Base-by-base conservation (phyloP, 176 grass and related monocot species). In the Phyllostachys edulis region DNA sequence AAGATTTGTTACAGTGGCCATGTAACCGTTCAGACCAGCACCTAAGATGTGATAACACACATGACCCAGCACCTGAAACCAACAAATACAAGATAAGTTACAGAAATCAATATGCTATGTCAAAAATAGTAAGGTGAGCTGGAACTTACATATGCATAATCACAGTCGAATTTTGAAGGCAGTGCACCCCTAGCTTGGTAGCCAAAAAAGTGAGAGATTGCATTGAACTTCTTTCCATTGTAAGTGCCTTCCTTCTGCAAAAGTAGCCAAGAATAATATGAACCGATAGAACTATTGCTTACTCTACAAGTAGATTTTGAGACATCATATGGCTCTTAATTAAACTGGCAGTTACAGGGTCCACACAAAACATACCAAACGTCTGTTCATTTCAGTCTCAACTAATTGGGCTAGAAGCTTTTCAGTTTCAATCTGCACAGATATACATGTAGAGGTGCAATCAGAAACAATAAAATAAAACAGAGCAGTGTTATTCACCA, bases 161-260 rank as follows among this genome's bases (percentile, higher is more conserved):
- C 96, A 8, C 96, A 96, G 87, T 99, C 96, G 67, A 99, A 99
- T 60, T 94, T 99, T 69, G 96, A 99, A 63, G 96, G 96, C 69
- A 99, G 76, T 29, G 96, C 91, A 80, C 96, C 96, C 84, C 96
- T 89, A 73, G 96, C 96, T 90, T 99, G 96, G 85, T 99, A 99
- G 52, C 96, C 96, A 90, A 99, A 99, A 79, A 99, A 99, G 82
- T 99, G 96, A 80, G 91, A 99, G 32, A 99, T 99, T 15, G 93
- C 93, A 87, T 96, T 99, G 69, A 99, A 99, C 54, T 99, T 99
- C 88, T 99, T 99, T 86, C 96, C 96, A 69, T 96, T 99, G 77
- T 95, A 99, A 18, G 80, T 96, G 57, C 96, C 96, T 87, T 92
- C 93, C 87, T 99, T 99, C 96, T 99, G 89, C 60, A 78, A 38